These are phyloP conservation scores for Cytospora chrysosperma DNA, from an alignment of 2,329 filamentous ascomycete genomes.

Conservation along the genomic window DNA sequence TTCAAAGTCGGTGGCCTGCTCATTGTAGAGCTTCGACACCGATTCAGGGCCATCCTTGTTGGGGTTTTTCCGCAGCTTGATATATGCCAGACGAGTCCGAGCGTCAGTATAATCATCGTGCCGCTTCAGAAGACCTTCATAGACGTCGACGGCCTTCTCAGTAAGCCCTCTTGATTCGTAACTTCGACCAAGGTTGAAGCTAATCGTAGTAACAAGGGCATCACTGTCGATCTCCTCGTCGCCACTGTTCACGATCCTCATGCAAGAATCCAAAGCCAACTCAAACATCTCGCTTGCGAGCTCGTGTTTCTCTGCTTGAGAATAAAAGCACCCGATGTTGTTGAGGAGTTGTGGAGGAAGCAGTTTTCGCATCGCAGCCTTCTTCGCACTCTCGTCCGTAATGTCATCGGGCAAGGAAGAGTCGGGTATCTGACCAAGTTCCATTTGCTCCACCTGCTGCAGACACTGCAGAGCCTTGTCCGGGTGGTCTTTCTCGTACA, in stretches of 20 bases:
- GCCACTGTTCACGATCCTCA: slow-evolving; percentile 75
- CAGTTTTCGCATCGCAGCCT: slow-evolving; percentile 67
- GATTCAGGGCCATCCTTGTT: slow-evolving; percentile 84
- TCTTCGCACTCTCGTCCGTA: slow-evolving; percentile 60
- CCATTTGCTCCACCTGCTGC: slow-evolving; percentile 86
- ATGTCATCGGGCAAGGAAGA: slow-evolving; percentile 62
- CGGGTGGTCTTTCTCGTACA: slow-evolving; percentile 83
- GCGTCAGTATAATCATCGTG: slow-evolving; percentile 94
- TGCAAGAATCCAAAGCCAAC: slow-evolving; percentile 83
- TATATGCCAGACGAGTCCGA: slow-evolving; percentile 82
- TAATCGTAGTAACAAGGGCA: slow-evolving; percentile 90
- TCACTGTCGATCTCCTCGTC: slow-evolving; percentile 78
- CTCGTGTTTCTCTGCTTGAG: slow-evolving; percentile 78
- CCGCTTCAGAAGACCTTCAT: slow-evolving; percentile 78
- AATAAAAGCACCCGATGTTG: slow-evolving; percentile 96
- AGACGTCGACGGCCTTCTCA: slow-evolving; percentile 84
- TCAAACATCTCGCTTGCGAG: slow-evolving; percentile 86
- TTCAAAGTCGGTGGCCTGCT: slow-evolving; percentile 81
- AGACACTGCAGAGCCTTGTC: slow-evolving; percentile 92
- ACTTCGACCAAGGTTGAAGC: slow-evolving; percentile 90
- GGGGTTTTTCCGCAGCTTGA: slow-evolving; percentile 77
- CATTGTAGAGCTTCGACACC: slow-evolving; percentile 81
- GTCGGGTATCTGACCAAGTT: slow-evolving; percentile 73
- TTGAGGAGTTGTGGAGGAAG: slow-evolving; percentile 90
- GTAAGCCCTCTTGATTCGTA: slow-evolving; percentile 82